A percentile compares a stretch with the other conserved stretches of the same genome.
Conservation (phyloP, 208 protist genomes). For the Trypanosoma mega region DNA sequence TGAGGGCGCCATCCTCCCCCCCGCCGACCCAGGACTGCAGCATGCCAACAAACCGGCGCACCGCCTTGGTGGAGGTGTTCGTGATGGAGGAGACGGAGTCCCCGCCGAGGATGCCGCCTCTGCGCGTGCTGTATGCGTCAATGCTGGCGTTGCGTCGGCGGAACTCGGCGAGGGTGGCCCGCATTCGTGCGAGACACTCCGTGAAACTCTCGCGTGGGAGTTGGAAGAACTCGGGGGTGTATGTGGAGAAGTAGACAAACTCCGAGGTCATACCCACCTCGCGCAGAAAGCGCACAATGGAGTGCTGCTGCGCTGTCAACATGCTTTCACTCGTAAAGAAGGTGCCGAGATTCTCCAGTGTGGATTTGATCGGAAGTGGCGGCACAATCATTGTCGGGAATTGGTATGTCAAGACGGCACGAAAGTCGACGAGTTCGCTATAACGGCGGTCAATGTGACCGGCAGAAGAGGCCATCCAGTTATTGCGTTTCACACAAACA, state of each 20-base stretch:
- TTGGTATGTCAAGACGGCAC: conserved; percentile 63
- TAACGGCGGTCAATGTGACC: conserved; percentile 72
- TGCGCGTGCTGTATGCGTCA: conserved; percentile 56
- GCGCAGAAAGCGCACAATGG: conserved; percentile 68
- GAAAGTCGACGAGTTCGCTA: conserved; percentile 76
- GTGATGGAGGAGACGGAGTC: conserved; percentile 55
- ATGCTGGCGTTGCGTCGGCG: conserved; percentile 42
- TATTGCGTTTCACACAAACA: conserved; percentile 43
- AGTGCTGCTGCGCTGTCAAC: conserved; percentile 50
- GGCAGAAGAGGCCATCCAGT: conserved; percentile 39
- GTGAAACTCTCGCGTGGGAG: conserved; percentile 74
- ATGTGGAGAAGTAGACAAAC: conserved; percentile 75
- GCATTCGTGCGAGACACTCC: conserved; percentile 49
- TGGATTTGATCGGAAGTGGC: conserved; percentile 74
- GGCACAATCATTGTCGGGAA: conserved; percentile 76
- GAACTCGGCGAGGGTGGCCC: conserved; percentile 35
- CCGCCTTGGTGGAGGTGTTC: conserved; percentile 47
- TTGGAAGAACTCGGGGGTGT: conserved; percentile 72
- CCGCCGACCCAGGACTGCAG: conserved; percentile 34
- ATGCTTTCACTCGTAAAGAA: conserved; percentile 57
- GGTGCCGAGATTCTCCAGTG: conserved; percentile 63
- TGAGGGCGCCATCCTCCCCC: conserved; percentile 1
- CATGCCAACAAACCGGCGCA: conserved; percentile 56
- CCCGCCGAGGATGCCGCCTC: conserved; percentile 39
- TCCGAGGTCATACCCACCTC: conserved; percentile 71